phyloP scores from a whole-genome alignment of 2,329 filamentous ascomycete species.

The Colletotrichum magnum region DNA sequence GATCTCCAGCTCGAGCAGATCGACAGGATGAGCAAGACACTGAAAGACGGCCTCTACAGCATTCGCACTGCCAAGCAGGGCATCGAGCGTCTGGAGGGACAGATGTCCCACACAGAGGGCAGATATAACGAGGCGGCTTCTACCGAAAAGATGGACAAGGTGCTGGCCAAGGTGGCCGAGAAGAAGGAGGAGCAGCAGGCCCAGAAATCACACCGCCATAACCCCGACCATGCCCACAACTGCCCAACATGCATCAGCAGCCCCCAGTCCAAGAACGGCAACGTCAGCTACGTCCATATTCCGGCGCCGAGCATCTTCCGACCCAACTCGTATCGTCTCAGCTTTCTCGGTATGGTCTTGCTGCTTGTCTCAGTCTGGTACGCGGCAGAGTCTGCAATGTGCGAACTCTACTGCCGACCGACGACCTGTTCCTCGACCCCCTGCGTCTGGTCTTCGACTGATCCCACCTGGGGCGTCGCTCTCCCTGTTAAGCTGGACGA shows the following conservation, averaged over 20 bases:
- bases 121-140: slow-evolving; percentile 30
- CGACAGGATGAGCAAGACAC: slow-evolving; percentile 65
- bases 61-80: slow-evolving; percentile 70
- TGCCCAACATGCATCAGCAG: slow-evolving; percentile 8
- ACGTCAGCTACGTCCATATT: slow-evolving; percentile 56
- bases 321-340: slow-evolving; percentile 61
- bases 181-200: slow-evolving; percentile 32
- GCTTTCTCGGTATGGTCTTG: slow-evolving; percentile 62
- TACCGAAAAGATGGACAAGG: slow-evolving; percentile 1
- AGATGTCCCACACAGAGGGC: slow-evolving; percentile 59
- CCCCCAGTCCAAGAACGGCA: slow-evolving; percentile 25
- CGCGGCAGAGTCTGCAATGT: slow-evolving; percentile 67
- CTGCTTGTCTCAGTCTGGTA: slow-evolving; percentile 66
- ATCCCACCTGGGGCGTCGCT: slow-evolving; percentile 72
- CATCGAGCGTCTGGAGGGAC: slow-evolving; percentile 70
- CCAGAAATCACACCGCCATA: slow-evolving; percentile 8
- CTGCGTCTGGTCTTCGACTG: slow-evolving; percentile 70
- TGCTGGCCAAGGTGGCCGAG: slow-evolving; percentile 2
- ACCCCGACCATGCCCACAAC: slow-evolving; percentile 13
- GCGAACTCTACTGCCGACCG: slow-evolving; percentile 67
- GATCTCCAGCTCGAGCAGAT: slow-evolving; percentile 60
- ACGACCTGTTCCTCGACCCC: slow-evolving; percentile 61
- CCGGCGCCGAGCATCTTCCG: slow-evolving; percentile 63
- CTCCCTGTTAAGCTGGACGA: slow-evolving; percentile 75
- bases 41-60: slow-evolving; percentile 65